phyloP scores from a whole-genome alignment of 352 stramenopile species.

The Phytophthora melonis region DNA sequence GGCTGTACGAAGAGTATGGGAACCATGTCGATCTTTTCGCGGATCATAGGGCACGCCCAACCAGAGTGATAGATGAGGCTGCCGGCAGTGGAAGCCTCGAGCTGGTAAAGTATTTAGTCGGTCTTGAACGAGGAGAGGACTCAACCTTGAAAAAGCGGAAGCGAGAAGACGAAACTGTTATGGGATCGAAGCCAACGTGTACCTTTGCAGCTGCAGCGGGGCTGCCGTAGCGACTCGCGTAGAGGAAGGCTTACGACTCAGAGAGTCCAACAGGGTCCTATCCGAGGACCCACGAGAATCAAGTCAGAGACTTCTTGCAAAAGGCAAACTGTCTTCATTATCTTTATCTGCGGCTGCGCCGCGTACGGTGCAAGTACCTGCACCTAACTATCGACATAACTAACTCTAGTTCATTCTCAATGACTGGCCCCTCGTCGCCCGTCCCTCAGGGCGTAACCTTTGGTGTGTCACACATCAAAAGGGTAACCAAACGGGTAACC shows the following conservation, averaged over 20 bases:
- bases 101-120: slow-evolving; percentile 33
- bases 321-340: no score
- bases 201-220: not conserved
- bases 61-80: slow-evolving; percentile 31
- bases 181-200: slow-evolving; percentile 1
- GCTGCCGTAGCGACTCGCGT: not conserved
- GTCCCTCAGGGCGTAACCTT: no score
- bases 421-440: no score
- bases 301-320: no score
- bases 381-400: no score
- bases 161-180: not conserved
- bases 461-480: not conserved
- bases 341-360: not conserved
- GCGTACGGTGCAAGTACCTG: not conserved
- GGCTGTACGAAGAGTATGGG: not conserved
- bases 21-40: not conserved
- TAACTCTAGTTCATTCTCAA: no score
- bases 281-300: not conserved
- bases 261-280: not conserved
- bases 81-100: slow-evolving; percentile 32
- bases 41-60: not conserved
- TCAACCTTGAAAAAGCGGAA: not conserved
- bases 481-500: no score
- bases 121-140: not conserved
- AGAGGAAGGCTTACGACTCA: not conserved